Base-by-base conservation (phyloP, 2,329 filamentous ascomycete genomes). In the Sporothrix phasma region DNA sequence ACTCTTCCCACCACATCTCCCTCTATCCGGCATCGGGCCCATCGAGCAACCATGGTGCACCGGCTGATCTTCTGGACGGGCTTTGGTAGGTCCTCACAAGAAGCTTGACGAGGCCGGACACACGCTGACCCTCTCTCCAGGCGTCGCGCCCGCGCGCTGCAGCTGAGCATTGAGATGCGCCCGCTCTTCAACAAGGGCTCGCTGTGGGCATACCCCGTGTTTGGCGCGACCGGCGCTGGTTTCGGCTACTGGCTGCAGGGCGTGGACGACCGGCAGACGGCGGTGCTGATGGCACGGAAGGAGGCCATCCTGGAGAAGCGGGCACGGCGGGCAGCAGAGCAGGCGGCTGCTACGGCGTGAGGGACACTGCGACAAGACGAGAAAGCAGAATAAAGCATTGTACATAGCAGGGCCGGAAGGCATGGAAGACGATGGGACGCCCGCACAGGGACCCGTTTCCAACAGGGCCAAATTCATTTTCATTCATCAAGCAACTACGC, bases 171-270 rank as follows among this genome's bases (percentile, higher is more conserved):
- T 76, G 92, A 99, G 81, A 96, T 96, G 92, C 91, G 92, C 68
- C 94, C 93, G 61, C 88, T 97, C 77, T 90, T 97, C 83, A 87
- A 88, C 78, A 85, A 83, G 73, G 82, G 88, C 74, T 89, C 88
- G 63, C 85, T 96, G 72, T 95, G 91, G 89, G 91, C 86, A 61
- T 99, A 96, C 80, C 94, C 94, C 63, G 78, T 93, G 71, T 99
- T 94, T 78, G 92, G 87, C 65, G 84, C 84, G 70, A 85, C 91
- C 68, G 92, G 92, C 71, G 92, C 88, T 71, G 90, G 88, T 78
- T 97, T 97, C 78, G 94, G 94, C 70, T 97, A 97, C 82, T 99
- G 93, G 92, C 81, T 99, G 71, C 87, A 92, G 80, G 90, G 90
- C 68, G 90, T 97, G 64, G 91, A 97, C 76, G 80, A 90, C 72